Conservation (phyloP, 306 rosid species). For the Quercus engelmannii region DNA sequence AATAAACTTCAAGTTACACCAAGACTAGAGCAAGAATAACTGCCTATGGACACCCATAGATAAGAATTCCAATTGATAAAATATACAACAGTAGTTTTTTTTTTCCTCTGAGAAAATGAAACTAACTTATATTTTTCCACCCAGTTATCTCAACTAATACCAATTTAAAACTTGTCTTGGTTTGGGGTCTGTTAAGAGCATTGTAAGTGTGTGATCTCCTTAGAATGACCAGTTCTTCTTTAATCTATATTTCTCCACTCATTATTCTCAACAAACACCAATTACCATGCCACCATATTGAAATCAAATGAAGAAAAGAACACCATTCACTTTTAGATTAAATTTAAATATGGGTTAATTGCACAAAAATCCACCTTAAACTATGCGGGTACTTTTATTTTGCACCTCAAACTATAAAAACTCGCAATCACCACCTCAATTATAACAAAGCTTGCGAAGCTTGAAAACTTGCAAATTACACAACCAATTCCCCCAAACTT, state of each 20-base stretch:
- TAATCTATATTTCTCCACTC: neutral
- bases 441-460: too few relatives aligned
- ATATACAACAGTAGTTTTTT: neutral
- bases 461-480: too few relatives aligned
- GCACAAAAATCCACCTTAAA: too few relatives aligned
- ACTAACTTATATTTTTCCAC: neutral
- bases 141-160: neutral
- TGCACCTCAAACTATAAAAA: too few relatives aligned
- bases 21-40: neutral
- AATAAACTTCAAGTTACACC: conserved; percentile 2
- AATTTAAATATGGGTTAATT: neutral
- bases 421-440: too few relatives aligned
- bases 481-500: too few relatives aligned
- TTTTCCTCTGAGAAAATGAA: neutral
- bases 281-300: neutral
- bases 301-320: neutral
- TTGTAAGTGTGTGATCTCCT: neutral
- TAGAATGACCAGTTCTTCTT: neutral
- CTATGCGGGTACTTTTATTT: too few relatives aligned
- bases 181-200: neutral
- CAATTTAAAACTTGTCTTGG: neutral
- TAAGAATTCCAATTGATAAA: neutral
- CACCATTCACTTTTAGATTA: neutral
- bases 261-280: neutral
- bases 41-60: neutral